Base-by-base conservation (phyloP, 148 eudicot species). In the Heliamphora exappendiculata region DNA sequence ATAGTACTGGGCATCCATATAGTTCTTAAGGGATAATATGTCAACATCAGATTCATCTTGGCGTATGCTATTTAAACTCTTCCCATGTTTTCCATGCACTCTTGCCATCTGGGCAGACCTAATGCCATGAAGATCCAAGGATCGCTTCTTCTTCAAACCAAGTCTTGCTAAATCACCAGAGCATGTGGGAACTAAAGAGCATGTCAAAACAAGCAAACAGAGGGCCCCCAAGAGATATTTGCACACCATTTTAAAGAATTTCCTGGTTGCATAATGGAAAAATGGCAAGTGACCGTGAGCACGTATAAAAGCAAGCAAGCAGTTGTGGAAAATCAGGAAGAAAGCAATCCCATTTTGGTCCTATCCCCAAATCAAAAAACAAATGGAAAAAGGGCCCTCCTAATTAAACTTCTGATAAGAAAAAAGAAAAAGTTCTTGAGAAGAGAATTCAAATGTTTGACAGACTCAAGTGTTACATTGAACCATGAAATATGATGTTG, bases 1-100 rank as follows among this genome's bases (percentile, higher is more conserved):
- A 70, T 84, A 90, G 84, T 94, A 94, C 41, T 94, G 94, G n/a
- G 97, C 97, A 80, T 89, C 94, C 83, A 94, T 73, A 81, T 88
- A 94, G 65, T 94, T 91, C 83, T 89, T 90, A 72, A 94, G 79
- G 76, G 89, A 85, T 70, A 91, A 83, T 24, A 76, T 36, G 65
- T 91, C 93, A 51, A 58, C 77, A 33, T 87, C 86, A 67, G 88
- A 68, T 67, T 78, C 67, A 72, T 45, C 72, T 3, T 66, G 72
- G 16, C 33, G 82, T 47, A 69, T 74, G 39, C 82, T 78, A 47
- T 83, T 78, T 70, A 64, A 54, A 59, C 59, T 75, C 59, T 84
- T 81, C 26, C 76, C 67, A 49, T 67, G 59, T 28, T 75, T 72
- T 59, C 82, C 85, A 63, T 79, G 82, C 83, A 82, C 74, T 73